Evolutionary conservation across 257 asterid species (phyloP).

Genomic region (Knoxia roxburghii): DNA sequence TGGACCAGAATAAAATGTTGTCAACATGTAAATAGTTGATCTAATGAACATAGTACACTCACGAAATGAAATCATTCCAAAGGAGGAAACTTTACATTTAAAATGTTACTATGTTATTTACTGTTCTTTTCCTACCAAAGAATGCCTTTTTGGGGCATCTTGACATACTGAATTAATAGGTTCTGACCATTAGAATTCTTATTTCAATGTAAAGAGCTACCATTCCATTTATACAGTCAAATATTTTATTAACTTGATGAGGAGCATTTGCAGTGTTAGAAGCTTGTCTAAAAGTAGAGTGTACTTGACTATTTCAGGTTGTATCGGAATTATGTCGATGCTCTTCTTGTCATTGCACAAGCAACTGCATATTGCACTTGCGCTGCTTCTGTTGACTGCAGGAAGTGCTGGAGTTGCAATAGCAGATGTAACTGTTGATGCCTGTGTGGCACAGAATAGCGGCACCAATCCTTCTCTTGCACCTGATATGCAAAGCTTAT

Average conservation of each 20-base stretch:
- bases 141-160: not conserved
- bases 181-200: too few relatives aligned
- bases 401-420: slow-evolving; percentile 95
- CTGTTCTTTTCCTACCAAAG: not conserved
- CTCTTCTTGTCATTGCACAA: slow-evolving; percentile 63
- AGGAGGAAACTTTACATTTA: not conserved
- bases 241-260: not conserved
- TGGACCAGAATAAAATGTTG: not conserved
- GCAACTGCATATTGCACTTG: slow-evolving; percentile 60
- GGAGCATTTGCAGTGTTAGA: not conserved
- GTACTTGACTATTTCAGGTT: slow-evolving; percentile 38
- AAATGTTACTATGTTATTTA: too few relatives aligned
- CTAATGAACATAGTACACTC: too few relatives aligned
- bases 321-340: slow-evolving; percentile 72
- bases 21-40: not conserved
- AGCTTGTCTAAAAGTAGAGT: not conserved
- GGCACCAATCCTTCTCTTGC: slow-evolving; percentile 74
- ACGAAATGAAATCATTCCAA: too few relatives aligned
- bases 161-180: too few relatives aligned
- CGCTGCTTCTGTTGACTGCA: slow-evolving; percentile 69
- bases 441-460: slow-evolving; percentile 91
- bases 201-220: not conserved
- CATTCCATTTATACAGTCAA: not conserved
- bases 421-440: slow-evolving; percentile 96
- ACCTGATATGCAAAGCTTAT: slow-evolving; percentile 92